Base-by-base conservation (phyloP, 352 stramenopile genomes). In the Phytophthora fragariae region DNA sequence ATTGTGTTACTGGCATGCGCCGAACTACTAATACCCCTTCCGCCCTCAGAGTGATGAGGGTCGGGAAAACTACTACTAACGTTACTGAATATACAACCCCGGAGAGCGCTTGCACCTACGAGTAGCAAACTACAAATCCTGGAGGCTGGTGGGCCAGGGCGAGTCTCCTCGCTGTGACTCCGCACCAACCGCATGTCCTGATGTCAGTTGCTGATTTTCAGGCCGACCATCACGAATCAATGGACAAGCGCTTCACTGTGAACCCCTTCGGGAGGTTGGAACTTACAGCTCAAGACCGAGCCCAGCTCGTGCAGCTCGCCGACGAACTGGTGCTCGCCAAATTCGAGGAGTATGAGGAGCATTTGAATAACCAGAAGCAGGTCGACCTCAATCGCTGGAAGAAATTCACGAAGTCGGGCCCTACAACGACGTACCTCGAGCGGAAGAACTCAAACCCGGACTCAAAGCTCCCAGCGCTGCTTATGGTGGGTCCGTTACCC, bases 401-500 rank as follows among this genome's bases (percentile, higher is more conserved):
- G n/a, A 72, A 67, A 10, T 72, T 56, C 27, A 39, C 47, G 6
- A 55, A 27, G 21, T 57, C 39, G 19, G 65, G 65, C 2, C 21
- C 33, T 8, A 47, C 56, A 6, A 66, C 50, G 11, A 67, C 31
- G 65, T 57, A 57, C 49, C 9, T 72, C 15, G 65, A 72, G 14
- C 44, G 57, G 2, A 72, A 61, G 27, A 72, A 67, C 8, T 61
- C 47, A 8, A 72, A 72, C 27, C 57, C 65, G n/a, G 49, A 72
- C 17, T 67, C 65, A 0, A 57, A 68, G 4, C 58, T 81, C 19
- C 56, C 73, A 4, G 52, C 56, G 6, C 31, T 79, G 31, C 67
- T 74, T 10, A 63, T 72, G 14, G 59, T 80, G 15, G 75, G 77
- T 5, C 56, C 72, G 8, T 21, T 81, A 27, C 60, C 59, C 1